Conservation (phyloP, 306 rosid species). For the Lathyrus sativus region DNA sequence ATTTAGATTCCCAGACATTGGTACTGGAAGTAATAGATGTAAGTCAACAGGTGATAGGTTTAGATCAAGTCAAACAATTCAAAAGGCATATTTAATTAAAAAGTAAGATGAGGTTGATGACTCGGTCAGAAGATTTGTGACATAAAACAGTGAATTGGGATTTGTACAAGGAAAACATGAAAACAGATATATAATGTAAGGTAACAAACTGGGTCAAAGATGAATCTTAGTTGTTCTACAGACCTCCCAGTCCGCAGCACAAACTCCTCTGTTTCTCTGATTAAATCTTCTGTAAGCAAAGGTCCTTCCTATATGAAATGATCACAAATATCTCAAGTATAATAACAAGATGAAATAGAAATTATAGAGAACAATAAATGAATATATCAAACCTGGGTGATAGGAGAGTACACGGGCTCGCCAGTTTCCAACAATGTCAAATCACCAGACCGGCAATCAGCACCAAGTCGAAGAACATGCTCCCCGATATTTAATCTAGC, state of each 20-base stretch:
- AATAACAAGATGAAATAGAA: conserved; percentile 23
- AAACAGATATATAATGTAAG: conserved; percentile 33
- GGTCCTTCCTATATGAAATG: conserved; percentile 81
- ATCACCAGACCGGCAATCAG: conserved; percentile 58
- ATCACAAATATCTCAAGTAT: conserved; percentile 37
- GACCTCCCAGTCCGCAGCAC: conserved; percentile 98
- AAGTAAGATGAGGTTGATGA: conserved; percentile 21
- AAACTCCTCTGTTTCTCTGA: conserved; percentile 94
- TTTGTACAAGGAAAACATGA: neutral
- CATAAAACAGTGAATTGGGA: conserved; percentile 15
- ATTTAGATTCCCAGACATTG: conserved; percentile 14
- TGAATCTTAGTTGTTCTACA: conserved; percentile 37
- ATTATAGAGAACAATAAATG: conserved; percentile 32
- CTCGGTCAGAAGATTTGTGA: conserved; percentile 28
- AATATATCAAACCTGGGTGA: conserved; percentile 74
- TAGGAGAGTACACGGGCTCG: conserved; percentile 86
- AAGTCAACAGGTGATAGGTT: conserved; percentile 26
- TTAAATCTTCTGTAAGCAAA: conserved; percentile 91
- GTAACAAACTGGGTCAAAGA: too few species aligned
- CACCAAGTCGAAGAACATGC: conserved; percentile 86
- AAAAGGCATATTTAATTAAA: neutral
- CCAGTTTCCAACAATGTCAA: conserved; percentile 93
- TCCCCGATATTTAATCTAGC: conserved; percentile 77
- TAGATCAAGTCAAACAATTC: conserved; percentile 15
- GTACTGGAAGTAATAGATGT: conserved; percentile 22